Percentiles rank a stretch among this genome's conserved stretches.
Conservation (phyloP, 305 asterid species). For the Withania somnifera region DNA sequence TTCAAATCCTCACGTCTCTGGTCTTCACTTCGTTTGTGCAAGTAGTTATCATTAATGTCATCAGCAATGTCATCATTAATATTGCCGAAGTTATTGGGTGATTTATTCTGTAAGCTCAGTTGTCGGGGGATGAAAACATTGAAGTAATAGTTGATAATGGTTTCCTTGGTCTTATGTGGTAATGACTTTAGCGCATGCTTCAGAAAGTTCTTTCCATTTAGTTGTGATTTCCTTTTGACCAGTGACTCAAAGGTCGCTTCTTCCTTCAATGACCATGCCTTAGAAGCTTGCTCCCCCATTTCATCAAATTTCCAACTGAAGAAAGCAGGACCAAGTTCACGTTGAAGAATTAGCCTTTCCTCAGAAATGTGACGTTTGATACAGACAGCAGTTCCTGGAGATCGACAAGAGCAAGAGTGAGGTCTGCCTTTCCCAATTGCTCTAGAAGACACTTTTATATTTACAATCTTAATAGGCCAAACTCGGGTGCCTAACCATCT, state of each 20-base stretch:
- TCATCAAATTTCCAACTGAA: constrained; percentile 63
- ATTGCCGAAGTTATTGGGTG: constrained; percentile 23
- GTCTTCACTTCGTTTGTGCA: constrained; percentile 21
- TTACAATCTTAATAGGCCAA: constrained; percentile 37
- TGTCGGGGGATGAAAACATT: constrained; percentile 50
- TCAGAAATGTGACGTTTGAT: constrained; percentile 34
- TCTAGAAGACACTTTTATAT: constrained; percentile 11
- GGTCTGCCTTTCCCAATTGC: constrained; percentile 49
- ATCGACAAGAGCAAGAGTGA: constrained; percentile 34
- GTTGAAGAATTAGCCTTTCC: constrained; percentile 29
- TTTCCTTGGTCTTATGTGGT: constrained; percentile 28
- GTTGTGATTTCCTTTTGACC: constrained; percentile 24
- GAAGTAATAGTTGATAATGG: constrained; percentile 44
- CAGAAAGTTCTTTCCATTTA: constrained; percentile 35
- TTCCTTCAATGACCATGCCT: constrained; percentile 54
- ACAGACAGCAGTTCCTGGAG: constrained; percentile 37
- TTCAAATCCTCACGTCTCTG: constrained; percentile 14
- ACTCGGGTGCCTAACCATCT: constrained; percentile 59
- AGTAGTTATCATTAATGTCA: constrained; percentile 10
- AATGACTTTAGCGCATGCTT: constrained; percentile 39
- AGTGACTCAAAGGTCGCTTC: constrained; percentile 35
- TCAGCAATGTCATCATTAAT: constrained; percentile 44
- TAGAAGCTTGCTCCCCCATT: constrained; percentile 58
- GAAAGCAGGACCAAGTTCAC: constrained; percentile 55
- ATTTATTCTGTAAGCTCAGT: constrained; percentile 38